phyloP scores from a whole-genome alignment of 2,329 filamentous ascomycete species.

The Colletotrichum chlorophyti region DNA sequence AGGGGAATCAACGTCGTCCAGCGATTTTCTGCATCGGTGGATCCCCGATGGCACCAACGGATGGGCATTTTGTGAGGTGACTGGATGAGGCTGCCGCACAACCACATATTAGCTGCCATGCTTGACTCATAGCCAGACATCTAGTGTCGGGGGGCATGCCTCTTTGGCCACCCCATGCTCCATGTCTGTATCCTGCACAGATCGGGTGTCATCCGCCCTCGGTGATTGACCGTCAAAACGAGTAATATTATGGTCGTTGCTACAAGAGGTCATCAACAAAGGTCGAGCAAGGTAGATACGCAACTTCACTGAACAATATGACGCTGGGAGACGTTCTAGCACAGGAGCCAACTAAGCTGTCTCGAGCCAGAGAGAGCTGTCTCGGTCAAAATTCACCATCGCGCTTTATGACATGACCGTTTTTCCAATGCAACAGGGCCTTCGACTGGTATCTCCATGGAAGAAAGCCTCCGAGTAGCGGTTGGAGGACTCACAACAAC shows the following conservation, averaged over 20 bases:
- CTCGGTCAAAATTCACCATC: too few species aligned
- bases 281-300: neutral
- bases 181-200: neutral
- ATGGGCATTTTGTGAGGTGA: slow-evolving; percentile 15
- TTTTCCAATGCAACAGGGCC: too few species aligned
- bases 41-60: slow-evolving; percentile 10
- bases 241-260: neutral
- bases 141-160: slow-evolving; percentile 21
- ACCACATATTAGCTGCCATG: slow-evolving; percentile 14
- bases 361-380: too few species aligned
- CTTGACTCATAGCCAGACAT: slow-evolving; percentile 26
- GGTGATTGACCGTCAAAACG: slow-evolving; percentile 25
- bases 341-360: too few species aligned
- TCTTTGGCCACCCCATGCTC: slow-evolving; percentile 22
- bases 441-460: too few species aligned
- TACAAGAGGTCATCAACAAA: too few species aligned
- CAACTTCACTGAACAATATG: too few species aligned
- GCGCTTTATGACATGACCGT: too few species aligned
- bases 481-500: neutral
- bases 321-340: neutral
- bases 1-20: slow-evolving; percentile 14
- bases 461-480: neutral
- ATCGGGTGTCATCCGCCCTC: slow-evolving; percentile 8
- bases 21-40: slow-evolving; percentile 2
- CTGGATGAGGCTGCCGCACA: slow-evolving; percentile 25